Base-by-base conservation (phyloP, 129 eudicot genomes). In the Helichrysum umbraculigerum region DNA sequence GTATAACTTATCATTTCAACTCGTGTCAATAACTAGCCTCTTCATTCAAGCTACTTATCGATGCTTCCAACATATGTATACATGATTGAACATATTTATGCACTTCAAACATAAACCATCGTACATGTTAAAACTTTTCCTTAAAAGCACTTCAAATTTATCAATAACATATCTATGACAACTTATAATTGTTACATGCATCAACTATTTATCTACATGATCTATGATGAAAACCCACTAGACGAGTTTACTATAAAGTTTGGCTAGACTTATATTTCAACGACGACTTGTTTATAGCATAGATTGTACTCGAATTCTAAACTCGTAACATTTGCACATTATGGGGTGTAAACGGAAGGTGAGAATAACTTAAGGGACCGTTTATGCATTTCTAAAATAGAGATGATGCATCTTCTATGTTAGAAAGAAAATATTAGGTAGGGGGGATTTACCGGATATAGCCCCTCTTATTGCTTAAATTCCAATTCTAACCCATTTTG, bases 381-480 rank as follows among this genome's bases (percentile, higher is more conserved):
- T 52, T 79, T 64, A 72, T 79, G 73, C 60, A 9, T 72, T 37
- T 64, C 52, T 64, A 51, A 56, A 33, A 25, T 35, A 52, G 37
- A 37, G 59, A 63, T 47, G 35, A 41, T 60, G 2, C 42, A 2
- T 34, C 4, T 30, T 16, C 1, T 8, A 42, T 42, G 12, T 9
- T 42, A 42, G 10, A 42, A 42, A 1, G 50, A 42, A 32, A 79
- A 29, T n/a, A 7, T 28, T 52, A 65, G 74, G 78, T 66, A 72
- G 74, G 74, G 78, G 59, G 69, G 83, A 66, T 73, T 73, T 79
- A 79, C 83, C 79, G 12, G 52, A 73, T 73, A 66, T 79, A 73
- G 70, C 75, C 79, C 62, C 74, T 56, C 39, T 39, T 61, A 66
- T 73, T 66, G 70, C 83, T 79, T 73, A 73, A 73, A 73, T 66